phyloP scores from a whole-genome alignment of 176 grass and related monocot species.

The Carex cristatella region DNA sequence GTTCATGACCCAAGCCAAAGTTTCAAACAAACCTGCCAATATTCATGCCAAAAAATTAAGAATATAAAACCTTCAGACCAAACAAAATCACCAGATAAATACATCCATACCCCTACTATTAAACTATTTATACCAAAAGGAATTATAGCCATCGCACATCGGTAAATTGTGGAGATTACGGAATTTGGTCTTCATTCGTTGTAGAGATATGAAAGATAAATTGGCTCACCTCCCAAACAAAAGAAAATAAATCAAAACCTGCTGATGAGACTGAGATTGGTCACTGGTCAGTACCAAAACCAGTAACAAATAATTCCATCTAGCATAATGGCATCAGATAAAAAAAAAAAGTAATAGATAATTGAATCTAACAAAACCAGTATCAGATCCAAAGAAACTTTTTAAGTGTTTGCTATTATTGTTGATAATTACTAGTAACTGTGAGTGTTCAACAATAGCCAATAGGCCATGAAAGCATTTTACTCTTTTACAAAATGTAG shows the following conservation, averaged over 20 bases:
- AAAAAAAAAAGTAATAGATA: no score
- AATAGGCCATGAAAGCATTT: no score
- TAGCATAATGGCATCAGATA: no score
- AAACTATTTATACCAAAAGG: neutral
- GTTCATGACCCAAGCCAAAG: neutral
- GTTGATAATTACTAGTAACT: no score
- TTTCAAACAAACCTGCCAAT: neutral
- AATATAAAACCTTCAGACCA: neutral
- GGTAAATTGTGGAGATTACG: neutral
- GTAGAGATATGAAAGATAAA: neutral
- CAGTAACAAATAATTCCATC: no score
- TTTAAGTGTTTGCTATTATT: no score
- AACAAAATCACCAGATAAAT: neutral
- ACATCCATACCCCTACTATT: neutral
- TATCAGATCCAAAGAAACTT: no score
- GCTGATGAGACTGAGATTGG: neutral
- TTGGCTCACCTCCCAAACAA: slow-evolving; percentile 12
- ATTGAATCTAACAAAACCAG: no score
- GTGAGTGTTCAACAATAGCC: no score
- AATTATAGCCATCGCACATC: neutral
- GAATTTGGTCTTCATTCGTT: neutral
- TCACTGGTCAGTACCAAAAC: no score
- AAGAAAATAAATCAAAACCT: slow-evolving; percentile 18
- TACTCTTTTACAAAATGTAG: no score
- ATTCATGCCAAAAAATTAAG: neutral